Conservation (phyloP, 768 basidiomycete genomes). For the Thelephora ganbajun region DNA sequence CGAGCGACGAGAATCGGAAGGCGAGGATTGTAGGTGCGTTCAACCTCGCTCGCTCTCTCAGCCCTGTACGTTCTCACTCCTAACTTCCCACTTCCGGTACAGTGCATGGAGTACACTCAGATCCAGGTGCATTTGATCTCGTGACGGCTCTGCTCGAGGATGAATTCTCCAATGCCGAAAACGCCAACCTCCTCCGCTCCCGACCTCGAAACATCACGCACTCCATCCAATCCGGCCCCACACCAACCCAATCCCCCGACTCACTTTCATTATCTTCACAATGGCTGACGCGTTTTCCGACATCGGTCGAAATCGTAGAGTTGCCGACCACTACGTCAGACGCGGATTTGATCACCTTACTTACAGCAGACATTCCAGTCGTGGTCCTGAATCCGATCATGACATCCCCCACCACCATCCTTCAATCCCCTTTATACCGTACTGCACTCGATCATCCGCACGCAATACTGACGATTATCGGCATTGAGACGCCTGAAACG, state of each 20-base stretch:
- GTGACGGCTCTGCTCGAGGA: slow-evolving; percentile 61
- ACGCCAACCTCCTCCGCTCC: slow-evolving; percentile 23
- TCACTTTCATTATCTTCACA: slow-evolving; percentile 26
- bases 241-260: not conserved
- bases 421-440: slow-evolving; percentile 3
- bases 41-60: not conserved
- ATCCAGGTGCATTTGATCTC: slow-evolving; percentile 39
- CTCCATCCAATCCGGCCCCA: slow-evolving; percentile 7
- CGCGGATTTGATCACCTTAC: slow-evolving; percentile 9
- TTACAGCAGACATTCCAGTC: slow-evolving; percentile 46
- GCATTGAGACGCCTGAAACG: not conserved
- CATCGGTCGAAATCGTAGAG: slow-evolving; percentile 19
- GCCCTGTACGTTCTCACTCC: not conserved
- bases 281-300: slow-evolving; percentile 42
- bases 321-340: slow-evolving; percentile 4
- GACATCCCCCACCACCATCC: slow-evolving; percentile 28
- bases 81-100: slow-evolving; percentile 2
- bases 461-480: slow-evolving; percentile 15
- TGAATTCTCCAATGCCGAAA: slow-evolving; percentile 44
- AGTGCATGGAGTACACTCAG: slow-evolving; percentile 49
- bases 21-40: slow-evolving; percentile 37
- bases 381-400: slow-evolving; percentile 49
- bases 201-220: slow-evolving; percentile 14
- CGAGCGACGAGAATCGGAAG: slow-evolving; percentile 17
- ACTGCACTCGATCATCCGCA: slow-evolving; percentile 15